These are phyloP conservation scores for Plenodomus tracheiphilus DNA, from an alignment of 2,329 filamentous ascomycete species.

Conservation along the genomic window DNA sequence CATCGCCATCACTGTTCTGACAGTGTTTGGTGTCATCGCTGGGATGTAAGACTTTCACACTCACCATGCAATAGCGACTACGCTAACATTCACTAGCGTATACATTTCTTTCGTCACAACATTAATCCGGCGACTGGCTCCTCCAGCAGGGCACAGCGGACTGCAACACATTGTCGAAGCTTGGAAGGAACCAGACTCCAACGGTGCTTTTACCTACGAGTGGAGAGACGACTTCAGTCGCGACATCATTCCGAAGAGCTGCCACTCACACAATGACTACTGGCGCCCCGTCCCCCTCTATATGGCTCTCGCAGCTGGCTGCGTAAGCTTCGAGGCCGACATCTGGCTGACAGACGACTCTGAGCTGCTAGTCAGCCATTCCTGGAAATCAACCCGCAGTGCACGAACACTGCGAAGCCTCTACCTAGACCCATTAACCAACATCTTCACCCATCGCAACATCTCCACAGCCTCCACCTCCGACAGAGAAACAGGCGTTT, in stretches of 20 bases:
- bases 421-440: constrained; percentile 45
- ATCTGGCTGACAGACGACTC: constrained; percentile 30
- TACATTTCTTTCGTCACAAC: constrained; percentile 28
- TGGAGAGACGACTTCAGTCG: constrained; percentile 46
- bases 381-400: constrained; percentile 18
- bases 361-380: constrained; percentile 37
- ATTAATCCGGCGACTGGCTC: constrained; percentile 24
- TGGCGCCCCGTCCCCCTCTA: constrained; percentile 47
- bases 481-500: constrained; percentile 53
- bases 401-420: constrained; percentile 30
- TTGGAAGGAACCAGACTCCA: constrained; percentile 30
- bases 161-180: constrained; percentile 27
- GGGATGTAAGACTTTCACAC: constrained; percentile 15
- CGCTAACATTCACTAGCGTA: constrained; percentile 20
- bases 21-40: constrained; percentile 20
- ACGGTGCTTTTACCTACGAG: constrained; percentile 21
- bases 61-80: not conserved
- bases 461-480: constrained; percentile 18
- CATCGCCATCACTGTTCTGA: constrained; percentile 12
- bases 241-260: constrained; percentile 41
- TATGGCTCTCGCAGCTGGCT: constrained; percentile 46
- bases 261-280: constrained; percentile 52
- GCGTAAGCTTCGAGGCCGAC: constrained; percentile 39
- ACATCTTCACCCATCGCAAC: constrained; percentile 42
- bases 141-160: constrained; percentile 21